Conservation (phyloP, 768 basidiomycete species). For the Mycena capillaripes region DNA sequence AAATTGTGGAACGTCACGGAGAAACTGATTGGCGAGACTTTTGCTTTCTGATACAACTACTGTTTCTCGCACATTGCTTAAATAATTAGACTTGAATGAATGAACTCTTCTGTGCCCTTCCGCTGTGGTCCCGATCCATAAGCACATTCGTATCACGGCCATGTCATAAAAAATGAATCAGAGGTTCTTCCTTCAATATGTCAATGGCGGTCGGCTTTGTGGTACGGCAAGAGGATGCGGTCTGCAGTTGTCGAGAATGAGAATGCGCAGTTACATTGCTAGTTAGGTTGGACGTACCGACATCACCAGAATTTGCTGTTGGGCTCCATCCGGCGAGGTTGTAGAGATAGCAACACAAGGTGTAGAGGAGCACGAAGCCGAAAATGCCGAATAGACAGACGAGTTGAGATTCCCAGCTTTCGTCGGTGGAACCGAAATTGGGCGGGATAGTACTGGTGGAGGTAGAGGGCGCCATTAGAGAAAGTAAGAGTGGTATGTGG, state of each 20-base stretch:
- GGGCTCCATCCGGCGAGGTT: neutral
- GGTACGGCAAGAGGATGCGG: neutral
- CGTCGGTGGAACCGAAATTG: neutral
- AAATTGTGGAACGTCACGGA: slow-evolving; percentile 6
- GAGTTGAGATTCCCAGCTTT: slow-evolving; percentile 1
- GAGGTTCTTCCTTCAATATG: no score
- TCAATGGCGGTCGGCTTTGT: neutral
- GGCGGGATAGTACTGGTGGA: neutral
- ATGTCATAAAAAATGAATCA: no score
- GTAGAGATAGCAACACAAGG: neutral
- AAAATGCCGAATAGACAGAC: slow-evolving; percentile 6
- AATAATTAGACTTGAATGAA: no score
- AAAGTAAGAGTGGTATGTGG: neutral
- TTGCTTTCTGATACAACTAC: neutral
- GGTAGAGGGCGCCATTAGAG: neutral
- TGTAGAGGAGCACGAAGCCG: neutral
- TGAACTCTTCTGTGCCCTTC: no score
- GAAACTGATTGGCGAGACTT: neutral
- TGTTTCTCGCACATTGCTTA: no score
- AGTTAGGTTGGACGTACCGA: neutral
- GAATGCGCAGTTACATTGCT: neutral
- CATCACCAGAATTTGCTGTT: neutral
- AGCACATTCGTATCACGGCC: no score
- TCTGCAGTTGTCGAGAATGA: neutral
- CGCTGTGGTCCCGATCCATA: no score